Evolutionary conservation across 345 rosid species (phyloP), one percentile per base, ranked within the genome.

Genomic region (Eucalyptus globulus): DNA sequence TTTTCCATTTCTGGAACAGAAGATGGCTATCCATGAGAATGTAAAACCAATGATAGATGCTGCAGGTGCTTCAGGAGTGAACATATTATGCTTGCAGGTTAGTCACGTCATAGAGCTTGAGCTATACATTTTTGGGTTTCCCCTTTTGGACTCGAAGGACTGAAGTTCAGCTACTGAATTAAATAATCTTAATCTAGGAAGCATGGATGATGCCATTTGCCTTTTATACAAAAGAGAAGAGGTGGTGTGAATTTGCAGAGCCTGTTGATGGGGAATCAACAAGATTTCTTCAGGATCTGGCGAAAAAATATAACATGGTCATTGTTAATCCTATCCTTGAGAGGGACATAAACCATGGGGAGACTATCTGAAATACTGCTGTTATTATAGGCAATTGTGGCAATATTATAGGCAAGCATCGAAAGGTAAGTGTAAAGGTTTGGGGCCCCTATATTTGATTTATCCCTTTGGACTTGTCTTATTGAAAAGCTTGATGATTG

Each of bases 211-310:
- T 51, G 56, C 56, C 56, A 17, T 51, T 51, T 17, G 56, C 56
- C 22, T 51, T 17, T 51, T 51, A 22, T 17, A 51, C 56, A 51
- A 17, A 51, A 89, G 99, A 98, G 94, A 97, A 95, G 95, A 95
- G 93, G 86, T 95, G 98, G 99, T 97, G 99, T 90, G 99, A 98
- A 94, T 96, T 98, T 89, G 98, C 99, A 9, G 99, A 98, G 92
- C 97, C 99, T 89, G 88, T 95, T 15, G 93, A 95, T 90, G 97
- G 99, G 27, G 98, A 96, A 89, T 97, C 97, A 1, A 97, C 98
- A 62, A 91, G 89, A 69, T 98, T 95, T 93, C 97, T 98, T 89
- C 99, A 96, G 93, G 95, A 93, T 87, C 90, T 94, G 83, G 98
- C 97, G 0, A 92, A 87, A 87, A 96, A 95, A 87, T 94, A 95